Conservation (phyloP, 768 basidiomycete species). For the Xanthoconium purpureum region DNA sequence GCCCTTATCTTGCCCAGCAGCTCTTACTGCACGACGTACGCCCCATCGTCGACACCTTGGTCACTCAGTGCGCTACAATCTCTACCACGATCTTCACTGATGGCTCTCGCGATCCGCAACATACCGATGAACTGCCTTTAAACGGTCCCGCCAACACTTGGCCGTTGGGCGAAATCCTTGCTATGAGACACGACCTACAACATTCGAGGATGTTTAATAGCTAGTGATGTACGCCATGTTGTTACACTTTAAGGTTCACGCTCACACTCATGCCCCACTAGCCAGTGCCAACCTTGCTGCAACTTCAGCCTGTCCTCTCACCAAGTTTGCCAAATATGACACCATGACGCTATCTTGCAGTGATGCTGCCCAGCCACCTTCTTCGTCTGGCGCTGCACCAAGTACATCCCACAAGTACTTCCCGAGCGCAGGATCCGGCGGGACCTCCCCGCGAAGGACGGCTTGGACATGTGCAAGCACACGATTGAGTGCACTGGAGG, state of each 20-base stretch:
- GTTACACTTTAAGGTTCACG: not conserved
- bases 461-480: constrained; percentile 81
- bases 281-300: constrained; percentile 83
- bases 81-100: constrained; percentile 44
- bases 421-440: constrained; percentile 83
- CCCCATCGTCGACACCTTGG: constrained; percentile 60
- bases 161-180: constrained; percentile 93
- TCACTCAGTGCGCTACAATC: constrained; percentile 42
- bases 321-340: constrained; percentile 89
- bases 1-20: constrained; percentile 91
- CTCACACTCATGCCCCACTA: constrained; percentile 29
- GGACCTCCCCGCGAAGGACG: constrained; percentile 72
- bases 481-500: constrained; percentile 78
- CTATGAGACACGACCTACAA: constrained; percentile 87
- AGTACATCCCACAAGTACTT: constrained; percentile 89
- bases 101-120: not conserved
- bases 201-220: constrained; percentile 98
- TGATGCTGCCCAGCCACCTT: constrained; percentile 70
- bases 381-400: constrained; percentile 68
- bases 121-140: constrained; percentile 24
- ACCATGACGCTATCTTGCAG: constrained; percentile 94
- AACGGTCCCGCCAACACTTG: constrained; percentile 84
- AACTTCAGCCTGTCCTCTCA: constrained; percentile 90
- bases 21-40: constrained; percentile 70
- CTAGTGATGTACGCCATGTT: constrained; percentile 5